phyloP scores from a whole-genome alignment of 1,284 basidiomycete genomes.

The Golubevia sp. region DNA sequence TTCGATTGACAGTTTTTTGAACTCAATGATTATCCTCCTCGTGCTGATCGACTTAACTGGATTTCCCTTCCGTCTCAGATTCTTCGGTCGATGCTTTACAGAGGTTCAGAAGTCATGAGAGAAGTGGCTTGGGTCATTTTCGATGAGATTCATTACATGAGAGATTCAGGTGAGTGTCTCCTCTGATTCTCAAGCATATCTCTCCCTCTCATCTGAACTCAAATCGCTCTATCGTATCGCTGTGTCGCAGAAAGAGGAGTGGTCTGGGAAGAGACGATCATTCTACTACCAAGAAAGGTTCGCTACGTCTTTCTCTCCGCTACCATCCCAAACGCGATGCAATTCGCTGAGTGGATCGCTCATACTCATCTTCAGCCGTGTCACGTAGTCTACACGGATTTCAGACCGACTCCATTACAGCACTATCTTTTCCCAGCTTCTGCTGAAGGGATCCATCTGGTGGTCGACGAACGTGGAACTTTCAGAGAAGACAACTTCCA shows the following conservation, averaged over 20 bases:
- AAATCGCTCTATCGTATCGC: conserved; percentile 2
- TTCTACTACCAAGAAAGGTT: conserved; percentile 91
- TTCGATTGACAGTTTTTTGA: neutral
- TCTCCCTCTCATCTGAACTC: conserved; percentile 6
- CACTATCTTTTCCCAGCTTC: conserved; percentile 98
- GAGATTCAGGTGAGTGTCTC: conserved; percentile 73
- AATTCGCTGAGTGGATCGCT: conserved; percentile 99
- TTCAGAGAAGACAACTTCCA: conserved; percentile 97
- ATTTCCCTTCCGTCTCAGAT: conserved; percentile 70
- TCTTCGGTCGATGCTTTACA: conserved; percentile 96
- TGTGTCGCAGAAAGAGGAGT: conserved; percentile 65
- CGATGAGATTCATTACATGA: conserved; percentile 99
- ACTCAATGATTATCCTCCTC: neutral
- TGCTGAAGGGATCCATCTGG: conserved; percentile 94
- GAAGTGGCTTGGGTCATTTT: conserved; percentile 99
- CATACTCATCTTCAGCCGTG: conserved; percentile 97
- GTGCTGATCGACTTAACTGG: neutral
- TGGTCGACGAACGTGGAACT: conserved; percentile 95
- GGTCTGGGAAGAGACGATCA: conserved; percentile 82
- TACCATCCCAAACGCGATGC: conserved; percentile 99
- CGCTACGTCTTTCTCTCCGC: conserved; percentile 99
- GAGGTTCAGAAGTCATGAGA: conserved; percentile 98
- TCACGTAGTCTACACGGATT: conserved; percentile 99
- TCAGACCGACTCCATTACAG: conserved; percentile 94
- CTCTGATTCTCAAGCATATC: neutral